Evolutionary conservation across 768 basidiomycete species (phyloP).

Genomic region (Lactifluus rugatus): DNA sequence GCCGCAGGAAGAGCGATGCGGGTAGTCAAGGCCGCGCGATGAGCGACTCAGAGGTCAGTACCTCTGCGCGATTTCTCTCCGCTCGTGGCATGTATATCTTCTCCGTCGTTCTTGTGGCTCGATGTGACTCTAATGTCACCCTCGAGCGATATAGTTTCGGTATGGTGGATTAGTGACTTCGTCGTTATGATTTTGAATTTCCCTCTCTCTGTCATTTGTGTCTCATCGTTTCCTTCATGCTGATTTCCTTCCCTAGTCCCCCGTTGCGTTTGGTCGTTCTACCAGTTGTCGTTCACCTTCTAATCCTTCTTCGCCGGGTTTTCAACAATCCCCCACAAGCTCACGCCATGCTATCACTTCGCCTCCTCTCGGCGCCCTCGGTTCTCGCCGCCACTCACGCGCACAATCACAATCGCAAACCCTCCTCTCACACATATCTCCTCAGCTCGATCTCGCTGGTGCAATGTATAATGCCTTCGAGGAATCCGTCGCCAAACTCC

Average conservation of each 20-base stretch:
- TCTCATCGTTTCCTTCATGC: slow-evolving; percentile 16
- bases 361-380: slow-evolving; percentile 31
- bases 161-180: no score
- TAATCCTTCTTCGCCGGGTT: slow-evolving; percentile 44
- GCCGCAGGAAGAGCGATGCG: slow-evolving; percentile 64
- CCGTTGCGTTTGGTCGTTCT: slow-evolving; percentile 36
- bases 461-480: slow-evolving; percentile 34
- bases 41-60: slow-evolving; percentile 68
- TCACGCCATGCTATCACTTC: slow-evolving; percentile 27
- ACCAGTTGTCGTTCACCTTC: slow-evolving; percentile 49
- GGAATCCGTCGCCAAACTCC: slow-evolving; percentile 42
- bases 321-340: slow-evolving; percentile 34
- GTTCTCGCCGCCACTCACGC: slow-evolving; percentile 60
- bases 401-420: slow-evolving; percentile 40
- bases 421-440: slow-evolving; percentile 30
- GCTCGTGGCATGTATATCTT: background rate
- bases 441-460: slow-evolving; percentile 32
- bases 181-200: background rate
- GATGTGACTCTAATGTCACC: background rate
- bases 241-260: slow-evolving; percentile 32
- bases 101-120: background rate
- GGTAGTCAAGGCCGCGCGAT: slow-evolving; percentile 38
- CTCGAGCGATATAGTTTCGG: background rate
- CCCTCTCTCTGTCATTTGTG: background rate
- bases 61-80: background rate